Evolutionary conservation across 2,329 filamentous ascomycete genomes (phyloP), one percentile per base, ranked within the genome.

Genomic region (Aspergillus aculeatus): DNA sequence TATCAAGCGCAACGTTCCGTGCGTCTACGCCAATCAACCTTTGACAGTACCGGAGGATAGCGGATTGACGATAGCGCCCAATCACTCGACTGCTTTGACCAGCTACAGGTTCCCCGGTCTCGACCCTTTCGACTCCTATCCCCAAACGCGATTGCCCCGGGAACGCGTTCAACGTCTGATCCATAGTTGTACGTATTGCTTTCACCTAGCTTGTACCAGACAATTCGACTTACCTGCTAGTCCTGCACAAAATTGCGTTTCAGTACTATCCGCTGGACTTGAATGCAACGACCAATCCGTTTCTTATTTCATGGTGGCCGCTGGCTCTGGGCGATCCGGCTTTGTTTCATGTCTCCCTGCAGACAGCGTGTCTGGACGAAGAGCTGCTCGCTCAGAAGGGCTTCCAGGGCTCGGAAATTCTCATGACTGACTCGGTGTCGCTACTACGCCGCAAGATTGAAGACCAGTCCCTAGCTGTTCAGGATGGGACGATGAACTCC

Each of bases 221-320:
- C 14, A 12, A 2, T 14, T 21, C 16, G 31, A 29, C 47, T 11
- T 68, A 56, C 3, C n/a, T 29, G 47, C 12, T 56, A 85, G 84
- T 86, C 62, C 72, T 85, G 3, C 77, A 80, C 47, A 84, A 81
- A 49, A 86, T 86, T 50, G 82, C 83, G 0, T 86, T 86, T 54
- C 81, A 85, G 62, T 86, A 86, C 65, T 86, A 86, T 64, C 84
- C 84, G 0, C 73, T 85, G 21, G 84, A 86, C 54, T 72, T 84
- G 7, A 79, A 76, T 60, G 66, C 77, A n/a, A 69, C 70, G 0
- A 83, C 84, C 7, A 86, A 86, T 63, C 84, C 84, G 0, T 86
- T 86, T 61, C 72, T 86, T 19, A 72, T 84, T 6, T 85, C 83
- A 0, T 86, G 84, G 84, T 86, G 84, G 83, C 84, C 84, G 0